phyloP scores from a whole-genome alignment of 2,329 filamentous ascomycete species.

The Colletotrichum magnum region DNA sequence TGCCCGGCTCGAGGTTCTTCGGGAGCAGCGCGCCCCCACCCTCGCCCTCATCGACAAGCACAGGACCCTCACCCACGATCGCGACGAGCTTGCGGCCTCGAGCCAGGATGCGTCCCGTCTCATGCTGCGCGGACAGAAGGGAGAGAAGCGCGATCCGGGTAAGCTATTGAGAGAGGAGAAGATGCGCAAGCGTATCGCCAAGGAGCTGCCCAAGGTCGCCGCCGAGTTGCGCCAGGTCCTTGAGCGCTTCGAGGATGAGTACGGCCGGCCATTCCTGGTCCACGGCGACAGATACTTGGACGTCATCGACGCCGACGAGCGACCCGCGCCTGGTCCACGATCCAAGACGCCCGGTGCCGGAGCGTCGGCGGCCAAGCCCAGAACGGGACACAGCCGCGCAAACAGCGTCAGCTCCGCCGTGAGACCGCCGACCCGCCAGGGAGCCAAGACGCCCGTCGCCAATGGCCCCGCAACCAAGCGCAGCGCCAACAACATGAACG shows the following conservation, averaged over 20 bases:
- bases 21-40: conserved; percentile 88
- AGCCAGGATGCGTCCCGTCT: conserved; percentile 95
- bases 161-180: conserved; percentile 96
- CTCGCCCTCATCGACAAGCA: conserved; percentile 88
- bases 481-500: conserved; percentile 42
- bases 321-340: conserved; percentile 64
- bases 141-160: conserved; percentile 93
- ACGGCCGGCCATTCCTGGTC: conserved; percentile 92
- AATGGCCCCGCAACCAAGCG: conserved; percentile 51
- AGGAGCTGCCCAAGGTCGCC: conserved; percentile 93
- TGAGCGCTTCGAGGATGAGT: conserved; percentile 93
- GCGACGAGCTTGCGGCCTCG: conserved; percentile 88
- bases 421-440: conserved; percentile 41
- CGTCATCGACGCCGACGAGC: conserved; percentile 77
- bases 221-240: conserved; percentile 86
- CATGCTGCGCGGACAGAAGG: conserved; percentile 91
- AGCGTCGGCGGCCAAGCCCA: conserved; percentile 60
- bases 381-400: conserved; percentile 52
- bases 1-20: conserved; percentile 81
- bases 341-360: conserved; percentile 81
- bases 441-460: conserved; percentile 69
- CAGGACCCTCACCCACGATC: conserved; percentile 84
- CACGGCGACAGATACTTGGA: conserved; percentile 94
- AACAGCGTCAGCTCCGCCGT: conserved; percentile 51
- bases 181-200: conserved; percentile 95